Conservation (phyloP, 2,329 filamentous ascomycete species). For the Chaetomium sp. region DNA sequence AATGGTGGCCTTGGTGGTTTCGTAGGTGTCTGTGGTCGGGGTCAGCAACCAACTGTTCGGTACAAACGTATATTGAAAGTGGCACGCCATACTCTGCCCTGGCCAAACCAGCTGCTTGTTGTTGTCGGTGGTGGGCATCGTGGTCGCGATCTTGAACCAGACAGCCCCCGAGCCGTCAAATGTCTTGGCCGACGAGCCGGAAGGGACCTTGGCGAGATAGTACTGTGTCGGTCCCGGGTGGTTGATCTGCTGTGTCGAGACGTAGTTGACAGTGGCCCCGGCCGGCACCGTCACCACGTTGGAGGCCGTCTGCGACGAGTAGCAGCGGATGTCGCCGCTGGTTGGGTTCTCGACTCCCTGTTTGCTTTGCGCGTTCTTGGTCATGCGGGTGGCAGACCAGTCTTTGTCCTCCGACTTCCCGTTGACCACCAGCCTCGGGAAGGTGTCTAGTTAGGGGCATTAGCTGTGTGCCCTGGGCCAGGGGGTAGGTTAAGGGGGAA, state of each 20-base stretch:
- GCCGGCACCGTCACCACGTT: slow-evolving; percentile 38
- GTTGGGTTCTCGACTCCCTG: slow-evolving; percentile 40
- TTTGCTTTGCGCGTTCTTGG: slow-evolving; percentile 43
- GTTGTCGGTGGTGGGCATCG: slow-evolving; percentile 48
- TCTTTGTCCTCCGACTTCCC: slow-evolving; percentile 40
- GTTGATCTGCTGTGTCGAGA: slow-evolving; percentile 43
- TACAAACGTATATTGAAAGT: neutral
- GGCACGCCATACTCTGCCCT: slow-evolving; percentile 37
- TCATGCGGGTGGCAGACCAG: slow-evolving; percentile 43
- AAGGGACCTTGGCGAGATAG: slow-evolving; percentile 44
- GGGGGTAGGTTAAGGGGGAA: neutral
- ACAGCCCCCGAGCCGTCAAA: slow-evolving; percentile 44
- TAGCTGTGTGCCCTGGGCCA: neutral
- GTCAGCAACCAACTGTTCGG: neutral
- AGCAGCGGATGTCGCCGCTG: slow-evolving; percentile 42
- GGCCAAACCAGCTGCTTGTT: slow-evolving; percentile 51
- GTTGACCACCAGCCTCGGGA: slow-evolving; percentile 42
- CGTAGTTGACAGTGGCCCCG: slow-evolving; percentile 41
- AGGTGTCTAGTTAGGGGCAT: slow-evolving; percentile 38
- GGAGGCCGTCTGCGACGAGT: slow-evolving; percentile 40
- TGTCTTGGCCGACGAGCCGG: slow-evolving; percentile 38
- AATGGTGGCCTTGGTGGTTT: slow-evolving; percentile 41
- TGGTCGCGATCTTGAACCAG: slow-evolving; percentile 45
- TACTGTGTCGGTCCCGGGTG: slow-evolving; percentile 47
- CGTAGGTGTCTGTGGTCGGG: slow-evolving; percentile 38